These are phyloP conservation scores for Prototheca wickerhamii DNA, from an alignment of 163 green algal genomes.

Conservation along the genomic window DNA sequence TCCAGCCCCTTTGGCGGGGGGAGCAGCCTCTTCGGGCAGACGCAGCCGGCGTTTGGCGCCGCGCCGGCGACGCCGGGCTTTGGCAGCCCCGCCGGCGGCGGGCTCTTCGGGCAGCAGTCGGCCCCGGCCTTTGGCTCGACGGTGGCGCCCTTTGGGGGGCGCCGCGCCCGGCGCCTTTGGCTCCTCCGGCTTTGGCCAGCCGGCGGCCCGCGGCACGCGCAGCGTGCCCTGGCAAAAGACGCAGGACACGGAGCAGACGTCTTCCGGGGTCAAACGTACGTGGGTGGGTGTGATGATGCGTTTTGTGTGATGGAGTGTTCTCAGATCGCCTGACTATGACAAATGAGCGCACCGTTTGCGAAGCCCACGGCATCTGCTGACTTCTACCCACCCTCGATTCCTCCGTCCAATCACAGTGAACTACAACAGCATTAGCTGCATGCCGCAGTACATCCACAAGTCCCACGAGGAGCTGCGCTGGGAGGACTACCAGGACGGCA, in stretches of 20 bases:
- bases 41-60: conserved; percentile 28
- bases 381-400: conserved; percentile 3
- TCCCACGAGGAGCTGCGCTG: conserved; percentile 79
- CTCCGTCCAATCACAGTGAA: too few species aligned
- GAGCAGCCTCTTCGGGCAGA: conserved; percentile 25
- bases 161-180: conserved; percentile 3
- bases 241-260: conserved; percentile 30
- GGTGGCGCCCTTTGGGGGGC: background rate
- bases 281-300: too few species aligned
- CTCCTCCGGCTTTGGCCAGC: conserved; percentile 12
- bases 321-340: background rate
- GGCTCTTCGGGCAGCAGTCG: background rate
- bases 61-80: conserved; percentile 12
- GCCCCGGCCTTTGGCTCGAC: conserved; percentile 25
- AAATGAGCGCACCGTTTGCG: background rate
- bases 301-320: too few species aligned
- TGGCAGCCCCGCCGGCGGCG: too few species aligned
- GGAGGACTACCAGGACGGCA: conserved; percentile 75
- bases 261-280: background rate
- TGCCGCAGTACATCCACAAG: conserved; percentile 64
- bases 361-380: background rate
- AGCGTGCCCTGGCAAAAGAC: conserved; percentile 41
- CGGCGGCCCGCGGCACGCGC: conserved; percentile 29
- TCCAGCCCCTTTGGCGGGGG: conserved; percentile 9
- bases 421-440: conserved; percentile 66